Base-by-base conservation (phyloP, 2,329 filamentous ascomycete species). In the Cercospora janseana region DNA sequence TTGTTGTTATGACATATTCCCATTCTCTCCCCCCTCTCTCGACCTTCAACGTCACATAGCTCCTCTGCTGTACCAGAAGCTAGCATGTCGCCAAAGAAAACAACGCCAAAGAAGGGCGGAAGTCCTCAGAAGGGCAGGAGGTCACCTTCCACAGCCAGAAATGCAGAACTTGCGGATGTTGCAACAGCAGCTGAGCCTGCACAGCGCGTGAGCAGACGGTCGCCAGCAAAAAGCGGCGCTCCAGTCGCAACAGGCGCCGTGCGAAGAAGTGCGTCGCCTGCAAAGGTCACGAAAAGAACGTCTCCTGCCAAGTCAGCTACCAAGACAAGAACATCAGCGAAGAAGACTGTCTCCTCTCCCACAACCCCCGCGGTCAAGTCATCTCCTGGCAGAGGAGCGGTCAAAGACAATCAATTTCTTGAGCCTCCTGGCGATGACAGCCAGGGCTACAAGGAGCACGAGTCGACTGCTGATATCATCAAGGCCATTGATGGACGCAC, bases 1-100 rank as follows among this genome's bases (percentile, higher is more conserved):
- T 57, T 57, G 55, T 57, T 51, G 52, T 54, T 50, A 40, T 49
- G 21, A 8, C 32, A 18, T 12, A 32, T 44, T 13, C 44, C 12
- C 34, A 29, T 37, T 2, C 23, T 35, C 13, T 15, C 38, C 12
- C 10, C 28, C 6, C 7, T 20, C 21, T 20, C 23, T 16, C 8
- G 41, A 18, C 4, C 21, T n/a, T 13, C 26, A 18, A 18, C 26
- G 8, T 31, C 23, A 13, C 13, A 20, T 9, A 5, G n/a, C 20
- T 18, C 29, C 23, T 20, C 20, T 15, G n/a, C 13, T 7, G 24
- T 16, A 18, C 10, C 20, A 46, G 3, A 3, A 3, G 4, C n/a
- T 26, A 28, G 12, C 10, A 46, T 35, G 32, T 29, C 29, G 43
- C 29, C 29, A 9, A 46, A 46, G 43, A 37, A 37, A 16, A 16